phyloP scores from a whole-genome alignment of 176 grass and related monocot genomes.

The Leersia perrieri region DNA sequence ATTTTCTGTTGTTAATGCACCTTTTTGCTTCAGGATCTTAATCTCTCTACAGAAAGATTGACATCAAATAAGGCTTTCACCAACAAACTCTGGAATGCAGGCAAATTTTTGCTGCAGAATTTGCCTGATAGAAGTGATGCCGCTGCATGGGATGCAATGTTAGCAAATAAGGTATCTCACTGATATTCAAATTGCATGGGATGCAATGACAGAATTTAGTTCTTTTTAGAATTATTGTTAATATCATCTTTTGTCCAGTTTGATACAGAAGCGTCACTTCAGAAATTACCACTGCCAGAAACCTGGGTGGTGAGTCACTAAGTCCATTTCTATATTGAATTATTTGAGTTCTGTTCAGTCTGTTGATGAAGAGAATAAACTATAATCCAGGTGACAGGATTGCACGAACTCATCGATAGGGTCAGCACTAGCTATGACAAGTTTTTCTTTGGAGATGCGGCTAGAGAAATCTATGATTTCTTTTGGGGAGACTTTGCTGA shows the following conservation, averaged over 20 bases:
- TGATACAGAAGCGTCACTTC: constrained; percentile 66
- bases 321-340: constrained; percentile 23
- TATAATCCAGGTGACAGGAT: constrained; percentile 74
- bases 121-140: constrained; percentile 84
- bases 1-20: constrained; percentile 32
- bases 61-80: constrained; percentile 97
- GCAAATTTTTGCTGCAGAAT: constrained; percentile 98
- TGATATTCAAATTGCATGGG: constrained; percentile 22
- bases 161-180: constrained; percentile 64
- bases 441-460: constrained; percentile 96
- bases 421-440: constrained; percentile 91
- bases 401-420: constrained; percentile 84
- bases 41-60: constrained; percentile 94
- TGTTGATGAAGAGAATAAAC: constrained; percentile 32
- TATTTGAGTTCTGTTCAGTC: constrained; percentile 24
- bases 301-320: constrained; percentile 82
- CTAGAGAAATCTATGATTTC: constrained; percentile 97
- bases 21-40: constrained; percentile 74
- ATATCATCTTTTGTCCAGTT: constrained; percentile 55
- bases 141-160: constrained; percentile 70
- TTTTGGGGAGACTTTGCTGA: constrained; percentile 98
- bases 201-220: constrained; percentile 19
- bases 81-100: constrained; percentile 98
- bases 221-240: constrained; percentile 33
- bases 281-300: constrained; percentile 78